phyloP scores from a whole-genome alignment of 2,329 filamentous ascomycete species.

The Xylaria sp. region DNA sequence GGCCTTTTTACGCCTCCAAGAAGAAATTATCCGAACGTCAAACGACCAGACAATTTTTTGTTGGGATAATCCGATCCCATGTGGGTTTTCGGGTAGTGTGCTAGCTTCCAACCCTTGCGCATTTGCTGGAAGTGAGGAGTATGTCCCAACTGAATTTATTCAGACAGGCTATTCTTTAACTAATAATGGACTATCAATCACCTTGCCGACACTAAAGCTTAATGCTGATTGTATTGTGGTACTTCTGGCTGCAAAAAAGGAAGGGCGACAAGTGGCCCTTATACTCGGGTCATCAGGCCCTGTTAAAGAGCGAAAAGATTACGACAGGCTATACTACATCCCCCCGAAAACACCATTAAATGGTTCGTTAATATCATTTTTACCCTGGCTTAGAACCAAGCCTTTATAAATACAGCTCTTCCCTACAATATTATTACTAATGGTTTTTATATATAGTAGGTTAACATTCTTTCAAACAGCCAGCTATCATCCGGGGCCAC shows the following conservation, averaged over 20 bases:
- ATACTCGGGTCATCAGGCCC: too few species aligned
- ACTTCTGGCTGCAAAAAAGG: not conserved
- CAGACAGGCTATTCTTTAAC: not conserved
- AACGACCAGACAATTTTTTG: slow-evolving; percentile 19
- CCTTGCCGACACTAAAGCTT: not conserved
- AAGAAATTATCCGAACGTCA: slow-evolving; percentile 17
- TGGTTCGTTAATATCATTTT: too few species aligned
- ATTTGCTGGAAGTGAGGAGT: not conserved
- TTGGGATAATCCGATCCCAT: not conserved
- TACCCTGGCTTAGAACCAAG: too few species aligned
- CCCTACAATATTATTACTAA: too few species aligned
- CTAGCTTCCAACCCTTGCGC: not conserved
- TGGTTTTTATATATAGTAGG: too few species aligned
- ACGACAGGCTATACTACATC: too few species aligned
- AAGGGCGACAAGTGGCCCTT: not conserved
- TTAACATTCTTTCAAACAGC: too few species aligned
- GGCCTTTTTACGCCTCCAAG: slow-evolving; percentile 21
- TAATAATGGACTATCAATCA: not conserved
- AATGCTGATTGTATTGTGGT: not conserved
- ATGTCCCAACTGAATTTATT: rapidly evolving
- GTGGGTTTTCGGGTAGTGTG: not conserved
- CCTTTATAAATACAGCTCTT: too few species aligned
- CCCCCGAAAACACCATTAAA: too few species aligned
- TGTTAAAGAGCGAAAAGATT: too few species aligned
- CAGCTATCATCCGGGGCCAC: too few species aligned